A percentile compares a stretch with the other conserved stretches of the same genome.
Conservation (phyloP, 305 asterid genomes). For the Solanum hybrid region DNA sequence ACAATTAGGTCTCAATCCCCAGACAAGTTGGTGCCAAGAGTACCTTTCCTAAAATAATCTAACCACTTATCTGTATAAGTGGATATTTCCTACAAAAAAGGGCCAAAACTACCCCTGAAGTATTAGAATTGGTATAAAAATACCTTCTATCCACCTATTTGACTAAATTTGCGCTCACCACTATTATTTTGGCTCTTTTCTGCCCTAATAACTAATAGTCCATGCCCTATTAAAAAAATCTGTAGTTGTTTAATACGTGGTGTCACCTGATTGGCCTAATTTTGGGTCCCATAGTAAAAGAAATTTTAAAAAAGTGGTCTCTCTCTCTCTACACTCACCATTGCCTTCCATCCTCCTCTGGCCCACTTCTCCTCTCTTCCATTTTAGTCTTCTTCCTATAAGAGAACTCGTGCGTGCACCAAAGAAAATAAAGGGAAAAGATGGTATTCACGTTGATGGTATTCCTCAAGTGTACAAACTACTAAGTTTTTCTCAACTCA, state of each 20-base stretch:
- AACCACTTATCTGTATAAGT: neutral
- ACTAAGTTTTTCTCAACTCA: neutral
- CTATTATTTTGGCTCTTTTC: neutral
- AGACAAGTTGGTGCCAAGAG: neutral
- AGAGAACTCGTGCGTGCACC: neutral
- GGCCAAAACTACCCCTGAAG: neutral
- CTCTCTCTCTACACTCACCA: neutral
- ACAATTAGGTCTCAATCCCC: neutral
- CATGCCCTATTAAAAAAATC: neutral
- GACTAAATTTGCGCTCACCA: neutral
- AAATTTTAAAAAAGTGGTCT: neutral
- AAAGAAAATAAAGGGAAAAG: neutral
- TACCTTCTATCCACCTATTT: neutral
- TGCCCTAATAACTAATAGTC: neutral
- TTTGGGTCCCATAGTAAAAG: neutral
- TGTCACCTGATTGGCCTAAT: neutral
- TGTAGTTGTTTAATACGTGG: neutral
- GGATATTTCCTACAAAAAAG: neutral
- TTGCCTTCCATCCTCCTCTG: neutral
- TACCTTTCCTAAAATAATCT: neutral
- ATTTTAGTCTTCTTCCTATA: neutral
- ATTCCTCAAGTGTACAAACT: neutral
- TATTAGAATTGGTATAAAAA: neutral
- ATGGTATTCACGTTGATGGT: neutral
- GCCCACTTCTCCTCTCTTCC: neutral